These are phyloP conservation scores for Silene vulgaris DNA, from an alignment of 179 eudicot genomes.

Conservation along the genomic window DNA sequence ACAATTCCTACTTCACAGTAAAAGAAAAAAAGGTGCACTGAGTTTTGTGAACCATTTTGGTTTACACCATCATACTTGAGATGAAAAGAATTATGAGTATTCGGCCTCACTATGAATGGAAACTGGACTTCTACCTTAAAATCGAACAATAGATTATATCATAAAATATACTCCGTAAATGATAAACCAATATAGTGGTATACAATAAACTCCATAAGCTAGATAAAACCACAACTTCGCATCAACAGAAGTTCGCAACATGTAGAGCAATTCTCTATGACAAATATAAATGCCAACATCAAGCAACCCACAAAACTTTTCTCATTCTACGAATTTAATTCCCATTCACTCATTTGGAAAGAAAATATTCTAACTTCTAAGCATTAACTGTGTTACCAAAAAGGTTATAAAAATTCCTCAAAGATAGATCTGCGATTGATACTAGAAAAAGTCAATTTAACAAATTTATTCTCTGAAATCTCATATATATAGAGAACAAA, in stretches of 20 bases:
- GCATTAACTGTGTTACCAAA: neutral
- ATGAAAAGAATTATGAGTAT: too few relatives aligned
- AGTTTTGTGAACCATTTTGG: too few relatives aligned
- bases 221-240: neutral
- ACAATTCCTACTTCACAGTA: neutral
- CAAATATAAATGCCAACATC: constrained; percentile 1
- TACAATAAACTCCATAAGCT: neutral
- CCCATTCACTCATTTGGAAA: neutral
- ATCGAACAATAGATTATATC: too few relatives aligned
- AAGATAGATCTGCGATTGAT: neutral
- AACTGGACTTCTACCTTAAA: too few relatives aligned
- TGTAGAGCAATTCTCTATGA: neutral
- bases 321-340: neutral
- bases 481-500: neutral
- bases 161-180: too few relatives aligned
- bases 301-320: neutral
- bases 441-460: neutral
- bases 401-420: neutral
- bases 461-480: neutral
- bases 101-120: too few relatives aligned
- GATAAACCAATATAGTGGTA: too few relatives aligned
- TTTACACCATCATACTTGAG: too few relatives aligned
- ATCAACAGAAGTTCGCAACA: neutral
- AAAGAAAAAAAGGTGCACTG: neutral
- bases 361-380: neutral